phyloP scores from a whole-genome alignment of 192 early-diverging fungal species.

The Podila epigama region DNA sequence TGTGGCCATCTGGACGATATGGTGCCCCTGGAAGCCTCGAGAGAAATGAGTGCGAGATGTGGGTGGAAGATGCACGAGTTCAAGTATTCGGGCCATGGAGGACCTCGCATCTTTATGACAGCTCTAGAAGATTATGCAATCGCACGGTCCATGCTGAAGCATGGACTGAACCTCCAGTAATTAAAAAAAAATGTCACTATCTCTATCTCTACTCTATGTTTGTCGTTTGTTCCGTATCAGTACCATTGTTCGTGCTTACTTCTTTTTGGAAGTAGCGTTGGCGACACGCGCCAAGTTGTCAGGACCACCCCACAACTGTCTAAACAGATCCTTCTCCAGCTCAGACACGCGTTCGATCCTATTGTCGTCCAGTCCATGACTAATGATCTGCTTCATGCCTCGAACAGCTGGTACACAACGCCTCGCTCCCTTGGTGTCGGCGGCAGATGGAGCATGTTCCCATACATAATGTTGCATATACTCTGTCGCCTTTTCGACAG shows the following conservation, averaged over 20 bases:
- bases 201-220: too few species aligned
- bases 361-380: constrained; percentile 27
- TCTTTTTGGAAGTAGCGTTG: constrained; percentile 20
- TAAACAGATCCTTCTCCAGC: constrained; percentile 42
- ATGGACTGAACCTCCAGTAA: background rate
- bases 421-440: constrained; percentile 8
- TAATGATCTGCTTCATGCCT: constrained; percentile 58
- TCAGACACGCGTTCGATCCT: constrained; percentile 37
- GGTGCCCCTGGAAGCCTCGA: constrained; percentile 33
- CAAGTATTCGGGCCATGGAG: constrained; percentile 38
- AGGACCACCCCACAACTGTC: constrained; percentile 33
- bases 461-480: constrained; percentile 53
- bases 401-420: constrained; percentile 56
- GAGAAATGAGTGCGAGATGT: constrained; percentile 28
- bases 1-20: constrained; percentile 27
- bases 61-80: constrained; percentile 41
- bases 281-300: constrained; percentile 43
- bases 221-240: constrained; percentile 2
- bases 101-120: constrained; percentile 38
- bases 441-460: constrained; percentile 12
- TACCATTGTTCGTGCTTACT: background rate
- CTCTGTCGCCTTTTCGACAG: constrained; percentile 31
- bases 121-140: constrained; percentile 40
- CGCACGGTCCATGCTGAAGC: constrained; percentile 1
- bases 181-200: background rate